Evolutionary conservation across 2,329 filamentous ascomycete species (phyloP), one percentile per base, ranked within the genome.

Genomic region (Phialophora tarda): DNA sequence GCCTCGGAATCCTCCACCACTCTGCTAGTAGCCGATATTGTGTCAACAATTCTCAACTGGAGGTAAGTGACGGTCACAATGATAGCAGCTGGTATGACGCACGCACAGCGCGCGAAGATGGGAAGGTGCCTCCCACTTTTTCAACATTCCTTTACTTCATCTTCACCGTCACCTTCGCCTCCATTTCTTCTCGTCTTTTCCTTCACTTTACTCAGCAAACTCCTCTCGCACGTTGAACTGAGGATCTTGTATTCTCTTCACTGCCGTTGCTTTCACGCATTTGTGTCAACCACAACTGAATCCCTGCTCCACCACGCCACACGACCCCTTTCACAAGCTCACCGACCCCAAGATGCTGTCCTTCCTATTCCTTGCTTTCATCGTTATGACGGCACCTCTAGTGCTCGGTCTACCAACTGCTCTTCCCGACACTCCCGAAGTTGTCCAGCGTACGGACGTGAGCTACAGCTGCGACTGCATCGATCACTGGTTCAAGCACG

Each of bases 401-500:
- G 57, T 48, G 38, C 23, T 26, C 8, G 38, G 6, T 26, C 21
- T 28, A 41, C 14, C 56, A n/a, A 14, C 32, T 47, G 23, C 57
- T 53, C n/a, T 34, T 34, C 34, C 24, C 14, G 8, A 23, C 51
- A 30, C 44, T 24, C 44, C 28, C 30, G 12, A 30, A 30, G 10
- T 23, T 26, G 23, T 53, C 28, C 24, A 17, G 1, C 57, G 62
- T 44, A 30, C 21, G n/a, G 58, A 58, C 38, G 41, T 53, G 32
- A 61, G 24, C 57, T 67, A 51, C 51, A 30, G 23, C 21, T 67
- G 65, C 28, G 21, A 47, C 14, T 61, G 56, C 17, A 53, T 64
- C 32, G 65, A 67, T 55, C 65, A 67, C 57, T 59, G 65, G 65
- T 57, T 67, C 61, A 64, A 64, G n/a, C 57, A 57, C 38, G 53